Conservation (phyloP, 1,284 basidiomycete species). For the Anthracocystis setariae region DNA sequence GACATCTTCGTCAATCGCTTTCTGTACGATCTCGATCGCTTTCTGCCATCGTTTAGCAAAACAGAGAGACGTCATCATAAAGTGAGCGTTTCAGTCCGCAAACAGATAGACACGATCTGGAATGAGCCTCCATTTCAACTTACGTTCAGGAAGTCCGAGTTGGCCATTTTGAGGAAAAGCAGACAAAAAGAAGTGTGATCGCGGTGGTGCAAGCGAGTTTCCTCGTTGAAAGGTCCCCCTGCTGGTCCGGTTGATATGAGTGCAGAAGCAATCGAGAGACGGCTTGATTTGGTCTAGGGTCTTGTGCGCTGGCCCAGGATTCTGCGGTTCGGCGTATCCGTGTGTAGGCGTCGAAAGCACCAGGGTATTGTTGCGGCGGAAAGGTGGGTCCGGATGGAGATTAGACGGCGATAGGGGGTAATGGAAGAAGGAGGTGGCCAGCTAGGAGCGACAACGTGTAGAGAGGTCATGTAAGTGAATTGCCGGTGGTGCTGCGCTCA, state of each 20-base stretch:
- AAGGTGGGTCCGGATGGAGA: slow-evolving; percentile 10
- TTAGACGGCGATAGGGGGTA: slow-evolving; percentile 18
- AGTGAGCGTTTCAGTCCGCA: not conserved
- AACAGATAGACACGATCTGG: not conserved
- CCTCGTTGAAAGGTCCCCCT: not conserved
- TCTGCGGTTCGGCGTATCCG: not conserved
- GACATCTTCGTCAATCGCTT: slow-evolving; percentile 92
- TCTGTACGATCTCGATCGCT: slow-evolving; percentile 92
- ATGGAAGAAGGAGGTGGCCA: not conserved
- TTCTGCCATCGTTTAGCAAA: slow-evolving; percentile 72
- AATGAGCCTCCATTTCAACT: slow-evolving; percentile 2
- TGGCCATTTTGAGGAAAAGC: slow-evolving; percentile 43
- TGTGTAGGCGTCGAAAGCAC: not conserved
- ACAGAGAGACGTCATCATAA: not conserved
- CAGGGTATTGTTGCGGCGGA: not conserved
- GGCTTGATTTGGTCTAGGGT: too few relatives aligned
- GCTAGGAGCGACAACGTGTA: too few relatives aligned
- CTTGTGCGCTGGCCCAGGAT: too few relatives aligned
- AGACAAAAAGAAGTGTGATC: not conserved
- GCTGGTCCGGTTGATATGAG: too few relatives aligned
- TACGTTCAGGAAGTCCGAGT: slow-evolving; percentile 60
- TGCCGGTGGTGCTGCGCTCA: slow-evolving; percentile 15
- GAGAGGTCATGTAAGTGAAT: not conserved
- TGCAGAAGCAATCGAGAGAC: too few relatives aligned
- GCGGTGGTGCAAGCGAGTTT: not conserved